phyloP scores from a whole-genome alignment of 2,329 filamentous ascomycete genomes.

The Fusarium tanahbumbuense region DNA sequence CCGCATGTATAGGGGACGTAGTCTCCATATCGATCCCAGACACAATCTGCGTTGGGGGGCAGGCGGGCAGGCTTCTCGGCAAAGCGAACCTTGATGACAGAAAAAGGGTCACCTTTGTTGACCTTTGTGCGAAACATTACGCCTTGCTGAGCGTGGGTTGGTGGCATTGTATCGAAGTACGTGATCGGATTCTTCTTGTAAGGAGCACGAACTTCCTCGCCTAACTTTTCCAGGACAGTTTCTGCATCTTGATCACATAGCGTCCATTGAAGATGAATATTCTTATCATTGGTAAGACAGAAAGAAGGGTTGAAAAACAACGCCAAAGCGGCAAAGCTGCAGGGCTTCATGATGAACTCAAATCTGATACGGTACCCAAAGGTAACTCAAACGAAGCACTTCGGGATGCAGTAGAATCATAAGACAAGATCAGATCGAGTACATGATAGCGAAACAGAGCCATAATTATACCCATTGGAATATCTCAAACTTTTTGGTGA shows the following conservation, averaged over 20 bases:
- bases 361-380: background rate
- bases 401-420: background rate
- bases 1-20: slow-evolving; percentile 33
- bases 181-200: slow-evolving; percentile 38
- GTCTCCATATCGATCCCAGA: slow-evolving; percentile 40
- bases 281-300: background rate
- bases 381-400: background rate
- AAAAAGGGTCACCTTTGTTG: slow-evolving; percentile 31
- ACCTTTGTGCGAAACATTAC: slow-evolving; percentile 42
- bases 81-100: slow-evolving; percentile 38
- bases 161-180: slow-evolving; percentile 39
- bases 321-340: background rate
- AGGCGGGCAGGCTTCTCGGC: slow-evolving; percentile 6
- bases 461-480: background rate
- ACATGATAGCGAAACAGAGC: background rate
- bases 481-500: background rate
- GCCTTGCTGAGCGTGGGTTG: slow-evolving; percentile 33
- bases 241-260: slow-evolving; percentile 31
- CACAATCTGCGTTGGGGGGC: slow-evolving; percentile 23
- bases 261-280: slow-evolving; percentile 41
- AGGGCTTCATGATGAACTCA: slow-evolving; percentile 17
- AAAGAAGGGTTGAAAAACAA: background rate
- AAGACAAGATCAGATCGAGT: background rate
- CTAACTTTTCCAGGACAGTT: slow-evolving; percentile 32
- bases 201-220: slow-evolving; percentile 22